Percentiles rank a stretch among this genome's conserved stretches.
These are phyloP conservation scores for Botrytis paeoniae DNA, from an alignment of 2,329 filamentous ascomycete genomes.

Conservation along the genomic window DNA sequence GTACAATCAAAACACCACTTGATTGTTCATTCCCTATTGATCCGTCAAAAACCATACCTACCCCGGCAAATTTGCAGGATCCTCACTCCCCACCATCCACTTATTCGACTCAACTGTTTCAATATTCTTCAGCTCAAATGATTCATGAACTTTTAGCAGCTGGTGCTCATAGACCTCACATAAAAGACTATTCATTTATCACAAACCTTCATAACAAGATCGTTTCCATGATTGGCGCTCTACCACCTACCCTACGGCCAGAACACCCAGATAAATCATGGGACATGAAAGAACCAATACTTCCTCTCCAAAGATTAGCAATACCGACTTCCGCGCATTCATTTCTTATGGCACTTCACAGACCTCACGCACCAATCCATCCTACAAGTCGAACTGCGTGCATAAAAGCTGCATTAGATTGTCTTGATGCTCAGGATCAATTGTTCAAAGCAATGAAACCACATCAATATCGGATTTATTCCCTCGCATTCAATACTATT, in stretches of 20 bases:
- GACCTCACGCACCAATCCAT: conserved; percentile 19
- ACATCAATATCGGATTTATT: conserved; percentile 20
- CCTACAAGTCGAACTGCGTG: conserved; percentile 16
- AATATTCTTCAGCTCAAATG: conserved; percentile 11
- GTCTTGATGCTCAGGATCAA: conserved; percentile 21
- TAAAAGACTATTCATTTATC: conserved; percentile 20
- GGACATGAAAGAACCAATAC: neutral
- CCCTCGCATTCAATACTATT: conserved; percentile 19
- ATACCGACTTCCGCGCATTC: conserved; percentile 9
- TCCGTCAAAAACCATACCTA: conserved; percentile 13
- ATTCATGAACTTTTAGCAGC: conserved; percentile 17
- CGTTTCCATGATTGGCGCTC: neutral
- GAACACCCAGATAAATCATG: conserved; percentile 6
- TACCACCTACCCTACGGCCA: neutral
- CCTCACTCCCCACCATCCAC: neutral
- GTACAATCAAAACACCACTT: conserved; percentile 18
- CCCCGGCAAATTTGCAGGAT: neutral
- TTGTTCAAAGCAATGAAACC: conserved; percentile 13
- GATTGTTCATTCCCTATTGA: conserved; percentile 21
- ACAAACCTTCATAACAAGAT: conserved; percentile 17
- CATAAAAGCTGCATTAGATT: conserved; percentile 19
- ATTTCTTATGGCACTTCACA: conserved; percentile 21
- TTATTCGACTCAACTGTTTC: conserved; percentile 13
- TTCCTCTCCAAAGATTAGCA: neutral
- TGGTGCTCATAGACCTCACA: conserved; percentile 16